Evolutionary conservation across 1,139 yeast genomes (phyloP).

Genomic region (Entelexis sorbosivorans): DNA sequence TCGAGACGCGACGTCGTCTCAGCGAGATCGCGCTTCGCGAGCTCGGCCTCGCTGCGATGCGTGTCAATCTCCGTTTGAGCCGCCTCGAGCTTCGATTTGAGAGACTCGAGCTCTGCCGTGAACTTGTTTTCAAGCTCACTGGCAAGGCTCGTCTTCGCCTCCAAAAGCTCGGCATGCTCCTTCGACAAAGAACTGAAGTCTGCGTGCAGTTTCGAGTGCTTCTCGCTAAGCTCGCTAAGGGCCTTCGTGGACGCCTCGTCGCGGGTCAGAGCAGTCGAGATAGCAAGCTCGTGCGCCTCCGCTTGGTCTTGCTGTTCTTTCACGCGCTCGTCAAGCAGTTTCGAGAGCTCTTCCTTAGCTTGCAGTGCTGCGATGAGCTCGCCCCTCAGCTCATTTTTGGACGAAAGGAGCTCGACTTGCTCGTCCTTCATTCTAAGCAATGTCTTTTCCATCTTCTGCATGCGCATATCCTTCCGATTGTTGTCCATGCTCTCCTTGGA

Average conservation of each 20-base stretch:
- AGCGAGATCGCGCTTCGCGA: neutral
- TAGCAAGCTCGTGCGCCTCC: slow-evolving; percentile 22
- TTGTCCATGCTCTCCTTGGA: slow-evolving; percentile 20
- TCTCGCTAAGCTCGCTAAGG: slow-evolving; percentile 11
- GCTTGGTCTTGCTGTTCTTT: slow-evolving; percentile 23
- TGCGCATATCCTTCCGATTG: slow-evolving; percentile 42
- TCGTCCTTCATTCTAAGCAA: slow-evolving; percentile 35
- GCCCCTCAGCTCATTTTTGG: slow-evolving; percentile 32
- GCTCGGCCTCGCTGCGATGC: neutral
- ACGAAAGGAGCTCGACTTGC: slow-evolving; percentile 23
- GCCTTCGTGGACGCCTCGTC: slow-evolving; percentile 20
- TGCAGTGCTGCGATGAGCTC: slow-evolving; percentile 30
- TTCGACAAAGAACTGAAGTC: neutral
- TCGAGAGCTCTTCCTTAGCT: slow-evolving; percentile 13
- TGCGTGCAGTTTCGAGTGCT: slow-evolving; percentile 7
- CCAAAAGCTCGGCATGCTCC: neutral
- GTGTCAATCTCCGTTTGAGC: neutral
- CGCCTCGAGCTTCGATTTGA: neutral
- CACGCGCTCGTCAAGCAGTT: slow-evolving; percentile 22
- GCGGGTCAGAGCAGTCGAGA: slow-evolving; percentile 10
- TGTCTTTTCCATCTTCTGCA: slow-evolving; percentile 43
- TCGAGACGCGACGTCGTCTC: neutral
- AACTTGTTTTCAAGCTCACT: neutral
- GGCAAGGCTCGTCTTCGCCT: neutral
- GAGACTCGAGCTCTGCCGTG: neutral